Evolutionary conservation across 2,329 filamentous ascomycete genomes (phyloP).

Genomic region (Fusarium haematococcum): DNA sequence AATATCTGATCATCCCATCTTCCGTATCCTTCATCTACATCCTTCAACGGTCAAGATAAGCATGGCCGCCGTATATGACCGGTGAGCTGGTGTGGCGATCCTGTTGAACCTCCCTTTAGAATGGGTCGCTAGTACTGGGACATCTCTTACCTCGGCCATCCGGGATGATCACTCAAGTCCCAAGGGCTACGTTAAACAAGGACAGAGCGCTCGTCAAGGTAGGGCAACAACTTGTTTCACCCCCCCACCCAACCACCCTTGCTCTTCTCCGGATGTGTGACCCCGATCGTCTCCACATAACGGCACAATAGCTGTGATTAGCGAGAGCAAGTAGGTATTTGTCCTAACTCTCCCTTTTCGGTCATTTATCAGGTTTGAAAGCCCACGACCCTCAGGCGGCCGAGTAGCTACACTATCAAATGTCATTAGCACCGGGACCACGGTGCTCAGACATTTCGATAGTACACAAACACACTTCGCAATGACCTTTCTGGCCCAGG

Average conservation of each 20-base stretch:
- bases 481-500: not conserved
- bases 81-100: not conserved
- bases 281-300: not conserved
- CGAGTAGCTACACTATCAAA: not conserved
- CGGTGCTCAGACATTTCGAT: not conserved
- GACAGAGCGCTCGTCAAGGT: not conserved
- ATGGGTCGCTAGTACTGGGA: not conserved
- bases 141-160: not conserved
- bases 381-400: not conserved
- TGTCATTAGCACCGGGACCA: not conserved
- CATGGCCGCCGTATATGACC: not conserved
- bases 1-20: not conserved
- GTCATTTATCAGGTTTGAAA: not conserved
- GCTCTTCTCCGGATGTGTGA: not conserved
- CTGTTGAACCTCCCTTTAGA: not conserved
- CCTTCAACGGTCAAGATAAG: not conserved
- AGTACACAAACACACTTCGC: not conserved
- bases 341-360: not conserved
- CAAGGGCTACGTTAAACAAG: not conserved
- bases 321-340: not conserved
- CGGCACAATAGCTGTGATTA: not conserved
- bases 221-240: not conserved
- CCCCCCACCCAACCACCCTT: not conserved
- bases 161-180: not conserved
- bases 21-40: not conserved